Percentiles rank a stretch among this genome's conserved stretches.
These are phyloP conservation scores for Epichloe scottii DNA, from an alignment of 2,329 filamentous ascomycete species.

Conservation along the genomic window DNA sequence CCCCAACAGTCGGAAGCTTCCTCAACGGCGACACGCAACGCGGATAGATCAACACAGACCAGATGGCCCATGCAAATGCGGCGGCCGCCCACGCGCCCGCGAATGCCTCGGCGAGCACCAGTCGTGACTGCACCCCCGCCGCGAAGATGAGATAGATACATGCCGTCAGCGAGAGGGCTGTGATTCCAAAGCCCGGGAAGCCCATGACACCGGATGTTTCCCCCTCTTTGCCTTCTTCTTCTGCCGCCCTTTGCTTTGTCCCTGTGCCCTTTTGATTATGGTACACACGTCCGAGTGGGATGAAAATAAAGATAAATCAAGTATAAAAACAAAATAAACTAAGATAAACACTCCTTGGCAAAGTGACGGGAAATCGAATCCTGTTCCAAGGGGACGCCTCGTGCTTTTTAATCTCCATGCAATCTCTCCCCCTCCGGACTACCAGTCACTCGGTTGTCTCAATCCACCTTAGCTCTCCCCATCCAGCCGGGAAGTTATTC, in stretches of 20 bases:
- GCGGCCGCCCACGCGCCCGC: slow-evolving; percentile 22
- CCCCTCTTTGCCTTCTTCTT: not conserved
- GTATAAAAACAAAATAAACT: too few species aligned
- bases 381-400: not conserved
- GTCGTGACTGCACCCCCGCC: slow-evolving; percentile 16
- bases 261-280: not conserved
- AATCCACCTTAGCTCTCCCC: too few species aligned
- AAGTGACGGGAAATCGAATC: not conserved
- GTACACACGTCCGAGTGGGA: too few species aligned
- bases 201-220: not conserved
- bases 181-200: slow-evolving; percentile 7
- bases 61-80: slow-evolving; percentile 25
- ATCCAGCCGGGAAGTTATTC: too few species aligned
- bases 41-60: slow-evolving; percentile 34
- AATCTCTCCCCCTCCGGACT: too few species aligned
- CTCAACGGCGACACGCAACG: slow-evolving; percentile 36
- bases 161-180: slow-evolving; percentile 14
- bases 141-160: slow-evolving; percentile 11
- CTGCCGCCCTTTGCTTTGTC: not conserved
- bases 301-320: not conserved
- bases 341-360: too few species aligned
- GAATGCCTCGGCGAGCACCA: slow-evolving; percentile 22
- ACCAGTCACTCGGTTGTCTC: too few species aligned
- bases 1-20: slow-evolving; percentile 31
- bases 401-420: not conserved